These are phyloP conservation scores for Ceriops tagal DNA, from an alignment of 345 rosid species.

Conservation along the genomic window DNA sequence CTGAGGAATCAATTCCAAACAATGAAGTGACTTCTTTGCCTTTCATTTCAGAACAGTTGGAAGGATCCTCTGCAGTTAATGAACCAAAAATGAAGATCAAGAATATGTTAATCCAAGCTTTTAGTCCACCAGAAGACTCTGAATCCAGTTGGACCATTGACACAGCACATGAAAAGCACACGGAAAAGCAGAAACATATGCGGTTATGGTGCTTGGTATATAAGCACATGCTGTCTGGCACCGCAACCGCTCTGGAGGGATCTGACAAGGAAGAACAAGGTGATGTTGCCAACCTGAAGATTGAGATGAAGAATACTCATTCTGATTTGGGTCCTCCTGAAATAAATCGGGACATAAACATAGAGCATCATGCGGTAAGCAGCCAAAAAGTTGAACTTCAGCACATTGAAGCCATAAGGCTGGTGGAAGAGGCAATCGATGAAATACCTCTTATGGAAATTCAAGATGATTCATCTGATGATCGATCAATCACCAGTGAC, in stretches of 20 bases:
- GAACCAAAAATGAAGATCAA: slow-evolving; percentile 24
- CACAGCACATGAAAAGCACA: slow-evolving; percentile 26
- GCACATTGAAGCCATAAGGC: slow-evolving; percentile 67
- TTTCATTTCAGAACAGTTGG: slow-evolving; percentile 8
- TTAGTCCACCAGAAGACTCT: slow-evolving; percentile 23
- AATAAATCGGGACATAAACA: slow-evolving; percentile 17
- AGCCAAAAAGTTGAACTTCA: slow-evolving; percentile 33
- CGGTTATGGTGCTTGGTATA: slow-evolving; percentile 29
- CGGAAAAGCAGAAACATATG: slow-evolving; percentile 51
- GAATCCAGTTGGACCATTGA: slow-evolving; percentile 16
- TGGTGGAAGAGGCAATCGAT: slow-evolving; percentile 86
- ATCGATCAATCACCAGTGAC: slow-evolving; percentile 42
- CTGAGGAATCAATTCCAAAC: slow-evolving; percentile 6
- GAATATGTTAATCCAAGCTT: slow-evolving; percentile 12
- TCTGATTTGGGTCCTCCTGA: slow-evolving; percentile 7
- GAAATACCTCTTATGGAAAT: slow-evolving; percentile 61
- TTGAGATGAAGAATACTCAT: neutral
- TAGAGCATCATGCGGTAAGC: slow-evolving; percentile 23
- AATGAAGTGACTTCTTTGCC: slow-evolving; percentile 3
- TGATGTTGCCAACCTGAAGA: slow-evolving; percentile 14
- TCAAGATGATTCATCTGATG: slow-evolving; percentile 51
- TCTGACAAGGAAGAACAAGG: neutral
- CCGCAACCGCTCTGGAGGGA: slow-evolving; percentile 9
- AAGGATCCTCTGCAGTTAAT: slow-evolving; percentile 24
- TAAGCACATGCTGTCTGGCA: slow-evolving; percentile 31